phyloP scores from a whole-genome alignment of 2,329 filamentous ascomycete species.

The Pestalotiopsis sp. region DNA sequence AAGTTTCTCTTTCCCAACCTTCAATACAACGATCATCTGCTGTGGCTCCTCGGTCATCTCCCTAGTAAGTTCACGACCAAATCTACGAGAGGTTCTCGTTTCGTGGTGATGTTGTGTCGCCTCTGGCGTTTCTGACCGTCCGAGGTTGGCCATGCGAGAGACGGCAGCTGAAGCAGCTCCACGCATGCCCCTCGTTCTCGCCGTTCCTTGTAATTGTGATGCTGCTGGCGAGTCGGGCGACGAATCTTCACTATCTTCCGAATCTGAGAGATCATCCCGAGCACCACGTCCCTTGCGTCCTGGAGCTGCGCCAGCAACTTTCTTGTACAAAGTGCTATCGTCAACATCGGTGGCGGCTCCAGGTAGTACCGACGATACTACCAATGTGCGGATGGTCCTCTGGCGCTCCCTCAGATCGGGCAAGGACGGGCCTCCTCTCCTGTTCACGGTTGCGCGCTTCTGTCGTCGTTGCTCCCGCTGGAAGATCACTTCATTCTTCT shows the following conservation, averaged over 20 bases:
- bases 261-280: constrained; percentile 75
- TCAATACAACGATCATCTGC: constrained; percentile 74
- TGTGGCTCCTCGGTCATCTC: constrained; percentile 79
- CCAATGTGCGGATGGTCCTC: constrained; percentile 85
- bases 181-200: constrained; percentile 83
- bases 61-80: constrained; percentile 60
- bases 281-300: constrained; percentile 54
- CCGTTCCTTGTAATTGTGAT: constrained; percentile 73
- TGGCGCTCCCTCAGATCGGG: constrained; percentile 97
- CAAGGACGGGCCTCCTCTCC: constrained; percentile 85
- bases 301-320: constrained; percentile 59
- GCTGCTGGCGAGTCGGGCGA: constrained; percentile 81
- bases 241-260: constrained; percentile 89
- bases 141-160: constrained; percentile 79
- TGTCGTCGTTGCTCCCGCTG: constrained; percentile 91
- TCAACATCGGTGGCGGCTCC: constrained; percentile 80
- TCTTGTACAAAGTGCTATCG: constrained; percentile 85
- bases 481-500: constrained; percentile 88
- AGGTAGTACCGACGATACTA: constrained; percentile 90
- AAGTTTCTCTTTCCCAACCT: constrained; percentile 70
- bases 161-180: constrained; percentile 85
- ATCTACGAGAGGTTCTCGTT: constrained; percentile 64
- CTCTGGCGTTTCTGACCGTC: constrained; percentile 89
- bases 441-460: constrained; percentile 85
- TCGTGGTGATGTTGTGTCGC: constrained; percentile 70